Base-by-base conservation (phyloP, 2,329 filamentous ascomycete species). In the Penicillium sp. region DNA sequence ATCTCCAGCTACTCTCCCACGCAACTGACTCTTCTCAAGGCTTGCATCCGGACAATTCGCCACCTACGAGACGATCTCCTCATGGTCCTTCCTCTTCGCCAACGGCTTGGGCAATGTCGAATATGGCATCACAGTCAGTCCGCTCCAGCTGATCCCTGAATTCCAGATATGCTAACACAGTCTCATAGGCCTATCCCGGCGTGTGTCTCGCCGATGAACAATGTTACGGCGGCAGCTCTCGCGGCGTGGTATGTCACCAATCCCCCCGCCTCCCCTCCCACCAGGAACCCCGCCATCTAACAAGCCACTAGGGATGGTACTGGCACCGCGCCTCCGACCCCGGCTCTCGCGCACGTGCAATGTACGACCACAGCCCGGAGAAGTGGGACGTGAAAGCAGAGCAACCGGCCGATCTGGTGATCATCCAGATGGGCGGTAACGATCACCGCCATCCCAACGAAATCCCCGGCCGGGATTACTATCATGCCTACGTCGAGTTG, bases 301-400 rank as follows among this genome's bases (percentile, higher is more conserved):
- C 17, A 10, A 3, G 1, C 6, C 7, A 22, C 26, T 57, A 68
- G 56, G 68, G 70, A 24, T 75, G 78, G 57, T 79, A 81, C 62
- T 82, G 77, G 77, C 77, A 77, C 56, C 77, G 76, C 43, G 76
- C 77, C 0, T 75, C 74, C 0, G 79, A 82, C 57, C 79, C 76
- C 0, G 74, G 74, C 51, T 68, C 65, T 56, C 71, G 76, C 12
- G 76, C 74, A 0, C 52, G 60, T 3, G 54, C 69, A 5, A 67
- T 74, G n/a, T 76, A 73, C 58, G 71, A 60, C 41, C 44, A 57
- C 29, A 55, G 60, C 26, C 64, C 67, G 0, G 67, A 71, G 29
- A 39, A 57, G 8, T 61, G 54, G 42, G 61, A 62, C 48, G 57
- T 63, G 33, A 54, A 55, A 17, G 54, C 55, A 22, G 59, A 64